Conservation (phyloP, 1,139 yeast species). For the Pichia sp. region DNA sequence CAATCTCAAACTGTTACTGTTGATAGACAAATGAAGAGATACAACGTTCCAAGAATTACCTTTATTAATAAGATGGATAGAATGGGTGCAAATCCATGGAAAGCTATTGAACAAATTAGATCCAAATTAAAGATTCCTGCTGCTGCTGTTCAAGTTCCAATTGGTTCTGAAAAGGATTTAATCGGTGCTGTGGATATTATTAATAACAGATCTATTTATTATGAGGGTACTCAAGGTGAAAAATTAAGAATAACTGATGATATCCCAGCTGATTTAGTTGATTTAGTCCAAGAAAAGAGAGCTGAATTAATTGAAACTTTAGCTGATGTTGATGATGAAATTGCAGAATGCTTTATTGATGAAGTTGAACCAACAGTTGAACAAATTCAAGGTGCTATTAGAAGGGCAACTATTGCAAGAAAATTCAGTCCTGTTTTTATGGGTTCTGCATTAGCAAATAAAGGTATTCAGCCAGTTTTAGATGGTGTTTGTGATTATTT, state of each 20-base stretch:
- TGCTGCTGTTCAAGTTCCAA: constrained; percentile 96
- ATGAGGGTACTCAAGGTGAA: constrained; percentile 93
- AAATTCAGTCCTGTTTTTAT: constrained; percentile 95
- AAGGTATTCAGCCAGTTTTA: constrained; percentile 88
- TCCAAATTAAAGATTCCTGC: constrained; percentile 85
- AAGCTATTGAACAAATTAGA: constrained; percentile 87
- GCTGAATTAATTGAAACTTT: constrained; percentile 79
- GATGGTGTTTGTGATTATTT: constrained; percentile 94
- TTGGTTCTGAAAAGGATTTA: constrained; percentile 82
- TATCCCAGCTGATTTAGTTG: constrained; percentile 70
- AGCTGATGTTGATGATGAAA: constrained; percentile 96
- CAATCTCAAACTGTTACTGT: constrained; percentile 98
- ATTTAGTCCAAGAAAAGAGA: constrained; percentile 78
- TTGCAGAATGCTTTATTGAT: constrained; percentile 86
- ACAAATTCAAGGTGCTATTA: constrained; percentile 81
- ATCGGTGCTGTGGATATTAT: constrained; percentile 89
- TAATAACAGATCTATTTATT: constrained; percentile 77
- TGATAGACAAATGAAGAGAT: constrained; percentile 97
- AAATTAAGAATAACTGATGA: constrained; percentile 48
- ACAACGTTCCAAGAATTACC: constrained; percentile 93
- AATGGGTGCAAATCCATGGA: constrained; percentile 97
- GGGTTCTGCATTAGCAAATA: constrained; percentile 98
- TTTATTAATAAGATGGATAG: constrained; percentile 98
- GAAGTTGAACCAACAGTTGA: constrained; percentile 81
- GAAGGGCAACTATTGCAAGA: constrained; percentile 95